A percentile compares a stretch with the other conserved stretches of the same genome.
These are phyloP conservation scores for Trichosporon sp. DNA, from an alignment of 1,284 basidiomycete species.

Conservation along the genomic window DNA sequence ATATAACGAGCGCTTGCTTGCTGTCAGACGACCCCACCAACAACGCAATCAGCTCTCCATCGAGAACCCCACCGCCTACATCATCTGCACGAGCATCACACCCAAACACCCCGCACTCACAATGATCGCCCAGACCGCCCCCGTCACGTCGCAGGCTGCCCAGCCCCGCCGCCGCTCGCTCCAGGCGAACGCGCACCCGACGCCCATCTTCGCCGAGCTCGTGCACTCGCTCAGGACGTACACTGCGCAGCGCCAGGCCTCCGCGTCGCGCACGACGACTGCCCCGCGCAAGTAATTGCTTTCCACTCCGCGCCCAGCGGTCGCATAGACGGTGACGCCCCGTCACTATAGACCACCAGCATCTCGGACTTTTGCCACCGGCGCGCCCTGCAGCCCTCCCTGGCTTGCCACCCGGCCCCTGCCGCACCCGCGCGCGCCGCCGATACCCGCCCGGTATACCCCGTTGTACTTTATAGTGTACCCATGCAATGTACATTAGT, in stretches of 20 bases:
- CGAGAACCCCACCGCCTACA: background rate
- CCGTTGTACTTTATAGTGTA: background rate
- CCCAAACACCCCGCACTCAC: background rate
- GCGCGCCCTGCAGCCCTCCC: no score
- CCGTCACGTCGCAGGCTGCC: background rate
- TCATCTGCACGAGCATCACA: background rate
- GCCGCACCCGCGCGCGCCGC: background rate
- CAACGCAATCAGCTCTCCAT: background rate
- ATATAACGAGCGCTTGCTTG: background rate
- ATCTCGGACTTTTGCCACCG: background rate
- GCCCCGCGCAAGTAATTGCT: background rate
- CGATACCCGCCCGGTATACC: background rate
- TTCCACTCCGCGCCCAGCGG: background rate
- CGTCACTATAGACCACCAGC: background rate
- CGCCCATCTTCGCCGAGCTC: conserved; percentile 3
- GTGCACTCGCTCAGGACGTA: background rate
- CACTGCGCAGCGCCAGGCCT: background rate
- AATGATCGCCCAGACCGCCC: background rate
- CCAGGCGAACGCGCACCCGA: background rate
- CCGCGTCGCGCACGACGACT: background rate
- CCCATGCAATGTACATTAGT: background rate
- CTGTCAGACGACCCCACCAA: background rate
- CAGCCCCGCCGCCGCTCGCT: background rate
- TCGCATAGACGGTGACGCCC: background rate
- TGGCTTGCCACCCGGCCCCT: background rate